Percentiles rank a stretch among this genome's conserved stretches.
phyloP scores from a whole-genome alignment of 2,329 filamentous ascomycete genomes.

The Verticillium klebahnii region DNA sequence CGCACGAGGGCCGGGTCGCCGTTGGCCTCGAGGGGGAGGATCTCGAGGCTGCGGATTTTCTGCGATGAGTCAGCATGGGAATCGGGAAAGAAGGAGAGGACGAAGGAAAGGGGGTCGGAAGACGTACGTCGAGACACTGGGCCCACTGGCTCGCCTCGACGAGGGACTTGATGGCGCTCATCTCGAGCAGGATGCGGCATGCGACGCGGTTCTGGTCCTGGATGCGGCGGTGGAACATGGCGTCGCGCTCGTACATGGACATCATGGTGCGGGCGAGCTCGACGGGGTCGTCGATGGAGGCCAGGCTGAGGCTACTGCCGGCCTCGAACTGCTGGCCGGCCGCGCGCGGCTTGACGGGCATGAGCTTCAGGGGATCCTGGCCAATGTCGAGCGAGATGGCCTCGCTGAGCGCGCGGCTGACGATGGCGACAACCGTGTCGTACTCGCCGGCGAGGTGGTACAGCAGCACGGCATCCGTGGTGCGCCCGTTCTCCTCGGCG shows the following conservation, averaged over 20 bases:
- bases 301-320: conserved; percentile 56
- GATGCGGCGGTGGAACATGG: conserved; percentile 56
- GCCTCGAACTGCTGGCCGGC: conserved; percentile 34
- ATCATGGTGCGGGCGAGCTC: conserved; percentile 58
- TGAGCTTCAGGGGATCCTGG: conserved; percentile 70
- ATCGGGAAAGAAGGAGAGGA: background rate
- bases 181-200: conserved; percentile 52
- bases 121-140: conserved; percentile 53
- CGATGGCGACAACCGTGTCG: conserved; percentile 84
- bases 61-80: conserved; percentile 23
- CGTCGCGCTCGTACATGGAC: conserved; percentile 56
- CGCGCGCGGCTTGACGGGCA: conserved; percentile 71
- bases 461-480: conserved; percentile 87
- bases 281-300: conserved; percentile 55
- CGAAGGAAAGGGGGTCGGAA: background rate
- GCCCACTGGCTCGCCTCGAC: conserved; percentile 54
- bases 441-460: conserved; percentile 96
- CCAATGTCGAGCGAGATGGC: conserved; percentile 83
- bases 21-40: conserved; percentile 72
- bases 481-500: conserved; percentile 90
- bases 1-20: conserved; percentile 79
- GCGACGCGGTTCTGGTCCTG: conserved; percentile 52
- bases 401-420: conserved; percentile 87
- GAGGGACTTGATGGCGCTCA: conserved; percentile 56
- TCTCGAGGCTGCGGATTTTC: conserved; percentile 69